phyloP scores from a whole-genome alignment of 2,329 filamentous ascomycete genomes.

The Rutstroemia sp. region DNA sequence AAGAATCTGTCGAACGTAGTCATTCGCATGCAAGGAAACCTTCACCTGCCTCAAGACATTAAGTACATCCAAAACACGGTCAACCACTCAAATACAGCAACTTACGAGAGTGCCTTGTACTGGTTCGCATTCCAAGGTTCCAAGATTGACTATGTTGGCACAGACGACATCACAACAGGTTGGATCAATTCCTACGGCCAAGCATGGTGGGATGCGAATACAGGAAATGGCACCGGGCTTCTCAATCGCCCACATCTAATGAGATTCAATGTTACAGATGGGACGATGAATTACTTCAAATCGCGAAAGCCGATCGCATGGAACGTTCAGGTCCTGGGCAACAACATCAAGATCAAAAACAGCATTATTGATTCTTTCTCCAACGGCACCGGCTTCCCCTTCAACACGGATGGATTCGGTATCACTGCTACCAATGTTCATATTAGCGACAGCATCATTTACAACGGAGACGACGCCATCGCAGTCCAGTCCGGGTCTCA shows the following conservation, averaged over 20 bases:
- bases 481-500: slow-evolving; percentile 33
- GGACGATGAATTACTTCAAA: slow-evolving; percentile 34
- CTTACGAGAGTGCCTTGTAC: slow-evolving; percentile 25
- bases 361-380: slow-evolving; percentile 31
- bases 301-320: slow-evolving; percentile 38
- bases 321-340: slow-evolving; percentile 34
- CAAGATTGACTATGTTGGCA: slow-evolving; percentile 30
- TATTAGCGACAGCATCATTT: slow-evolving; percentile 30
- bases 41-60: slow-evolving; percentile 36
- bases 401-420: slow-evolving; percentile 30
- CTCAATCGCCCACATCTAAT: slow-evolving; percentile 35
- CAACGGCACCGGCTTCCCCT: slow-evolving; percentile 6
- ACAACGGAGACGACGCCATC: slow-evolving; percentile 38
- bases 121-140: slow-evolving; percentile 35
- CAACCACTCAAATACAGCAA: slow-evolving; percentile 26
- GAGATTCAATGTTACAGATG: slow-evolving; percentile 32
- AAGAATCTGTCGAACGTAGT: slow-evolving; percentile 36
- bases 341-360: slow-evolving; percentile 34
- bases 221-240: slow-evolving; percentile 32
- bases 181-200: slow-evolving; percentile 41
- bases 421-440: slow-evolving; percentile 28
- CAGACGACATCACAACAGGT: slow-evolving; percentile 32
- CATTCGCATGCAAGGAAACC: slow-evolving; percentile 36
- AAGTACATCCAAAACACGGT: slow-evolving; percentile 32
- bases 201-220: slow-evolving; percentile 39